phyloP scores from a whole-genome alignment of 441 rosid genomes.

The Jatropha podagrica region DNA sequence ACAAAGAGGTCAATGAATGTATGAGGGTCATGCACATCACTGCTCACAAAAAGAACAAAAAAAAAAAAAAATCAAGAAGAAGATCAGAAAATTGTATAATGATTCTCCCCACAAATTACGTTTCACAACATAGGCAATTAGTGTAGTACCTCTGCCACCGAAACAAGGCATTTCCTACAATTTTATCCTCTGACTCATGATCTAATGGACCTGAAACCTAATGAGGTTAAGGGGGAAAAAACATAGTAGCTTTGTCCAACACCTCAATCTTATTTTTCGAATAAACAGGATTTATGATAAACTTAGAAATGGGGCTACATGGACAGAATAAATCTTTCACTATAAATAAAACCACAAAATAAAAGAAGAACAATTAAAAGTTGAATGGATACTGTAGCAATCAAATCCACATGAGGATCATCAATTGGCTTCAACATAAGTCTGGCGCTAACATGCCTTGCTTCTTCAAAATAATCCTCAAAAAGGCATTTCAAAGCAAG shows the following conservation, averaged over 20 bases:
- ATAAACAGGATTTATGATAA: not conserved
- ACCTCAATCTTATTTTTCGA: not conserved
- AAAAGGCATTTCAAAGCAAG: slow-evolving; percentile 76
- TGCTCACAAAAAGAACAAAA: slow-evolving; percentile 30
- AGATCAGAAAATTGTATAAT: not conserved
- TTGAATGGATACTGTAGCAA: slow-evolving; percentile 71
- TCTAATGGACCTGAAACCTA: slow-evolving; percentile 77
- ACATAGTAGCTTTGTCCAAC: not conserved
- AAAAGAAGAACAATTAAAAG: not conserved
- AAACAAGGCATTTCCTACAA: slow-evolving; percentile 73
- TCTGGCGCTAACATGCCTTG: slow-evolving; percentile 61
- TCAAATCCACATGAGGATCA: slow-evolving; percentile 89
- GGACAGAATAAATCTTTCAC: not conserved
- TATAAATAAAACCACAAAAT: not conserved
- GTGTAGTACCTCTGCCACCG: slow-evolving; percentile 78
- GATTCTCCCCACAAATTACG: not conserved
- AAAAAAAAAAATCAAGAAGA: not conserved
- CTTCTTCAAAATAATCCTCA: slow-evolving; percentile 87
- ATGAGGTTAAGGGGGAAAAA: slow-evolving; percentile 2
- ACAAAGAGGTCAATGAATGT: slow-evolving; percentile 83
- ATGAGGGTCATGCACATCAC: slow-evolving; percentile 85
- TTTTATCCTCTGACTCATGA: slow-evolving; percentile 52
- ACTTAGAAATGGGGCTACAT: not conserved
- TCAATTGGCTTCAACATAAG: slow-evolving; percentile 86
- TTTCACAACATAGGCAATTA: not conserved